Percentiles rank a stretch among this genome's conserved stretches.
These are phyloP conservation scores for Diplodia scrobiculata DNA, from an alignment of 2,329 filamentous ascomycete genomes.

Conservation along the genomic window DNA sequence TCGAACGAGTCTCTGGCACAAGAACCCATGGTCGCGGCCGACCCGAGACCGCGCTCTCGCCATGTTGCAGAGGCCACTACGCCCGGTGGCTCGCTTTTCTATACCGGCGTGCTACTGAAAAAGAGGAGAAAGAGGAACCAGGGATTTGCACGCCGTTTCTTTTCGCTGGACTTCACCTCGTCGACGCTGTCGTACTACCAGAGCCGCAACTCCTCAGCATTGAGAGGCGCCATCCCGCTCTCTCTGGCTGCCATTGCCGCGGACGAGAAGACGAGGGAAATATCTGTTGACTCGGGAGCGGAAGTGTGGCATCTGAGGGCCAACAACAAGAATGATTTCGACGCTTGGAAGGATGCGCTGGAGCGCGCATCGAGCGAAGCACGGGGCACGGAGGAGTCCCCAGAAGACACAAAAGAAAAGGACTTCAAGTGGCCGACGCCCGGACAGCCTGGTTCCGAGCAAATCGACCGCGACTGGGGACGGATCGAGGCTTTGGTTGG, in stretches of 20 bases:
- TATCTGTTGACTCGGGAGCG: constrained; percentile 93
- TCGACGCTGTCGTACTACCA: constrained; percentile 97
- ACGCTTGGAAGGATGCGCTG: constrained; percentile 81
- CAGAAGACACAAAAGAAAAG: constrained; percentile 36
- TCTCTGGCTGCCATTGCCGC: constrained; percentile 88
- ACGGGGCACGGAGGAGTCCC: constrained; percentile 37
- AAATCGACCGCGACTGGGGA: constrained; percentile 82
- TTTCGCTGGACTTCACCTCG: constrained; percentile 91
- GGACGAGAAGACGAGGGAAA: constrained; percentile 84
- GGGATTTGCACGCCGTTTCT: constrained; percentile 89
- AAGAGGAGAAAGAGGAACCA: constrained; percentile 90
- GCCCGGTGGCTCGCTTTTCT: constrained; percentile 57
- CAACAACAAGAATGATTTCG: constrained; percentile 79
- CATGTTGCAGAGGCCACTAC: constrained; percentile 35
- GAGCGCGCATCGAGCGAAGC: constrained; percentile 72
- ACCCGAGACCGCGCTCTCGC: constrained; percentile 47
- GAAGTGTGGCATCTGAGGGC: constrained; percentile 95
- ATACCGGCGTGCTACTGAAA: constrained; percentile 85
- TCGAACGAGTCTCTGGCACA: constrained; percentile 60
- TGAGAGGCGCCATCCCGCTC: constrained; percentile 88
- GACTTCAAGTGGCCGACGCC: constrained; percentile 34
- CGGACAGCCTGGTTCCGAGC: constrained; percentile 36
- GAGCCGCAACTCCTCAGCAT: constrained; percentile 85
- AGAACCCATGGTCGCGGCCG: constrained; percentile 39
- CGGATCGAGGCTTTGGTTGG: constrained; percentile 84